phyloP scores from a whole-genome alignment of 2,329 filamentous ascomycete genomes.

The Claviceps fusiformis region DNA sequence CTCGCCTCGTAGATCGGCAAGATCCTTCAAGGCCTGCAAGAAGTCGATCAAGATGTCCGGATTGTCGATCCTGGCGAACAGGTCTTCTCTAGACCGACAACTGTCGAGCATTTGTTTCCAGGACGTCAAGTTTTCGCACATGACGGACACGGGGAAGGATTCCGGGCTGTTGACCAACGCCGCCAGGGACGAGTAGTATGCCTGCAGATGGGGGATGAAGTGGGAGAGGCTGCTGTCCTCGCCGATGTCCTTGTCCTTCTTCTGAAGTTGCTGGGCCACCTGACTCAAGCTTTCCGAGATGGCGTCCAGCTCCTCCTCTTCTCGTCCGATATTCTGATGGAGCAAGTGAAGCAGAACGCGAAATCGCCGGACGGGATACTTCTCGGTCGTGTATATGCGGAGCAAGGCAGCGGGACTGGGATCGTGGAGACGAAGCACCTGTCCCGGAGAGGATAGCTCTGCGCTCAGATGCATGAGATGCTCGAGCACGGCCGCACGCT shows the following conservation, averaged over 20 bases:
- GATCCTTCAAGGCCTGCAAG: conserved; percentile 36
- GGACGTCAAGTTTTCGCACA: conserved; percentile 23
- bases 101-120: conserved; percentile 31
- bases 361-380: conserved; percentile 38
- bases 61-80: conserved; percentile 34
- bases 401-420: conserved; percentile 33
- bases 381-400: conserved; percentile 33
- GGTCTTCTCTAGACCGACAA: conserved; percentile 25
- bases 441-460: conserved; percentile 19
- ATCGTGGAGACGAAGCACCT: conserved; percentile 28
- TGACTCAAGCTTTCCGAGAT: conserved; percentile 27
- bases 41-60: conserved; percentile 34
- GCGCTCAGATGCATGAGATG: conserved; percentile 41
- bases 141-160: conserved; percentile 16
- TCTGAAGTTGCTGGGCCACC: conserved; percentile 21
- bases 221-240: conserved; percentile 31
- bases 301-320: conserved; percentile 21
- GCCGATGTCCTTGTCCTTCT: conserved; percentile 23
- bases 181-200: conserved; percentile 29
- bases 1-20: conserved; percentile 37
- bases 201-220: conserved; percentile 35
- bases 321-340: conserved; percentile 32
- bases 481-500: conserved; percentile 45
- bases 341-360: conserved; percentile 37
- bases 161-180: conserved; percentile 26